These are phyloP conservation scores for Caryopteris hybrid DNA, from an alignment of 305 asterid species.

Conservation along the genomic window DNA sequence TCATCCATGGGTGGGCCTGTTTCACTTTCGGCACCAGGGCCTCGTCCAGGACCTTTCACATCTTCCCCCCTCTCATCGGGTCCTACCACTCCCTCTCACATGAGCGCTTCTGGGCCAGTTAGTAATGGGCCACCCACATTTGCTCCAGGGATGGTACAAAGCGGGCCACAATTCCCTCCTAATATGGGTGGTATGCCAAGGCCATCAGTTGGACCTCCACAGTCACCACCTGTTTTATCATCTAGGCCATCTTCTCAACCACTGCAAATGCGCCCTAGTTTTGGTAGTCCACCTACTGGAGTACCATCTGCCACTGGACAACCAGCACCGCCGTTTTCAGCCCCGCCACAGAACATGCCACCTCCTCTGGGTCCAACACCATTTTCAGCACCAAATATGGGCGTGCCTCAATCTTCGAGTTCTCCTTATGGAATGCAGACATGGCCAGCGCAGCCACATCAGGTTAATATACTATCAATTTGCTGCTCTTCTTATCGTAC, in stretches of 20 bases:
- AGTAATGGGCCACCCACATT: conserved; percentile 72
- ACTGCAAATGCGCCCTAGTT: conserved; percentile 56
- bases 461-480: conserved; percentile 40
- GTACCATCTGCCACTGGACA: conserved; percentile 52
- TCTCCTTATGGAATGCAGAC: conserved; percentile 74
- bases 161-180: conserved; percentile 66
- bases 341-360: conserved; percentile 39
- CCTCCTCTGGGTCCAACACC: conserved; percentile 75
- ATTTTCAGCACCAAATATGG: conserved; percentile 53
- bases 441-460: conserved; percentile 75
- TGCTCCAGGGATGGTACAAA: conserved; percentile 43
- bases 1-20: conserved; percentile 45
- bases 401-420: conserved; percentile 48
- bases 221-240: conserved; percentile 35
- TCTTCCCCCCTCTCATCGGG: conserved; percentile 44
- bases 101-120: conserved; percentile 34
- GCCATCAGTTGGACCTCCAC: conserved; percentile 59
- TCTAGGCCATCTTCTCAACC: conserved; percentile 53
- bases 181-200: conserved; percentile 44
- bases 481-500: not conserved
- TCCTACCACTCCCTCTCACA: conserved; percentile 39
- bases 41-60: conserved; percentile 59
- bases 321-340: conserved; percentile 62
- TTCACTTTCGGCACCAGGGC: conserved; percentile 38
- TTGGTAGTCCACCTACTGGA: conserved; percentile 65